A percentile compares a stretch with the other conserved stretches of the same genome.
phyloP scores from a whole-genome alignment of 768 basidiomycete species.

The Mrakia blollopis region DNA sequence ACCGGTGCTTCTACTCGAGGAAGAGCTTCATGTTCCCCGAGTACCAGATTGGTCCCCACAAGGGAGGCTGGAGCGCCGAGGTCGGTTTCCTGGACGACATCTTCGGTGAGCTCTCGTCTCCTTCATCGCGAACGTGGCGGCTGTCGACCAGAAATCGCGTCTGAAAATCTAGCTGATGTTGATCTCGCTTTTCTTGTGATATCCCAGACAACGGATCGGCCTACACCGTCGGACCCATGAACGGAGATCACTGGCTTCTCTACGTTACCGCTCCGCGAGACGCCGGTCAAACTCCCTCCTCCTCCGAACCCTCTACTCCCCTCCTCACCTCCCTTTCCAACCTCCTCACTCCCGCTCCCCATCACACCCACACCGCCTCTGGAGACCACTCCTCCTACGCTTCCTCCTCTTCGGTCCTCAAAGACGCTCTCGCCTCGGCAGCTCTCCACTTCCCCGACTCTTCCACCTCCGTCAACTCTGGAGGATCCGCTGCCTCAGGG shows the following conservation, averaged over 20 bases:
- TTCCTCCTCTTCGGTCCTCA: constrained; percentile 19
- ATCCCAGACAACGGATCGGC: constrained; percentile 60
- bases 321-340: constrained; percentile 30
- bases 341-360: constrained; percentile 27
- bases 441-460: constrained; percentile 29
- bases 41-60: constrained; percentile 82
- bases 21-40: constrained; percentile 99
- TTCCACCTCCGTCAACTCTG: constrained; percentile 10
- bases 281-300: constrained; percentile 23
- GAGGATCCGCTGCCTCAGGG: neutral
- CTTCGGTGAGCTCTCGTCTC: constrained; percentile 54
- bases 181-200: no score
- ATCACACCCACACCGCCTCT: constrained; percentile 42
- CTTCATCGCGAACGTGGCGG: neutral
- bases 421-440: constrained; percentile 30
- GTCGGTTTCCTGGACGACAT: constrained; percentile 85
- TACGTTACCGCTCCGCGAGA: constrained; percentile 61
- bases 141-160: neutral
- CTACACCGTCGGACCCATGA: constrained; percentile 95
- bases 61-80: constrained; percentile 82
- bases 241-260: constrained; percentile 97
- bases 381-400: constrained; percentile 24
- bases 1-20: constrained; percentile 94
- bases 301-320: constrained; percentile 9
- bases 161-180: no score